Evolutionary conservation across 2,329 filamentous ascomycete species (phyloP).

Genomic region (Harringtonia lauricola): DNA sequence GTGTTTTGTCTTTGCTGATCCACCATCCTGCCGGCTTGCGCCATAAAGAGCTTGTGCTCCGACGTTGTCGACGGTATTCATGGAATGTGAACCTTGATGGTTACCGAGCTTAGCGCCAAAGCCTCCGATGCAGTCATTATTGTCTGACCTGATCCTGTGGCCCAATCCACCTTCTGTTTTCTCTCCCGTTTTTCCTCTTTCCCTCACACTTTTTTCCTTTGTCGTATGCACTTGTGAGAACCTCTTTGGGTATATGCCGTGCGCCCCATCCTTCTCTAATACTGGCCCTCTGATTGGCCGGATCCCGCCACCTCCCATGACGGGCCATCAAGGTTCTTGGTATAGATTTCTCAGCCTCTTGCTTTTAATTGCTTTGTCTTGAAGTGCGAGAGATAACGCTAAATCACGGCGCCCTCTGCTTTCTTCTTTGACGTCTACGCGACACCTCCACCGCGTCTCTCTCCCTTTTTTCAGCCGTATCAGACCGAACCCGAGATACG

Average conservation of each 20-base stretch:
- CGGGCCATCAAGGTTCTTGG: constrained; percentile 1
- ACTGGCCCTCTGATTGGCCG: background rate
- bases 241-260: background rate
- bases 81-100: background rate
- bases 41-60: background rate
- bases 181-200: background rate
- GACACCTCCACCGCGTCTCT: no score
- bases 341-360: no score
- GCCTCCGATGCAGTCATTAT: background rate
- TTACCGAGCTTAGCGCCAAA: background rate
- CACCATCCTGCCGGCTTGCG: background rate
- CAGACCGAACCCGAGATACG: no score
- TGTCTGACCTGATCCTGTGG: no score
- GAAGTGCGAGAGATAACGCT: no score
- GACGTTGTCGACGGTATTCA: background rate
- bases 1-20: background rate
- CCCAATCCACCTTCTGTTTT: background rate
- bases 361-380: no score
- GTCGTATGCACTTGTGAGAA: constrained; percentile 1
- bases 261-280: background rate
- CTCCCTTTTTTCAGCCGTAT: no score
- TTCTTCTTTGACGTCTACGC: no score
- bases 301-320: background rate
- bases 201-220: background rate
- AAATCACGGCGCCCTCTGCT: no score